Evolutionary conservation across 495 filamentous ascomycete genomes (phyloP).

Genomic region (Usnea hakonensis): DNA sequence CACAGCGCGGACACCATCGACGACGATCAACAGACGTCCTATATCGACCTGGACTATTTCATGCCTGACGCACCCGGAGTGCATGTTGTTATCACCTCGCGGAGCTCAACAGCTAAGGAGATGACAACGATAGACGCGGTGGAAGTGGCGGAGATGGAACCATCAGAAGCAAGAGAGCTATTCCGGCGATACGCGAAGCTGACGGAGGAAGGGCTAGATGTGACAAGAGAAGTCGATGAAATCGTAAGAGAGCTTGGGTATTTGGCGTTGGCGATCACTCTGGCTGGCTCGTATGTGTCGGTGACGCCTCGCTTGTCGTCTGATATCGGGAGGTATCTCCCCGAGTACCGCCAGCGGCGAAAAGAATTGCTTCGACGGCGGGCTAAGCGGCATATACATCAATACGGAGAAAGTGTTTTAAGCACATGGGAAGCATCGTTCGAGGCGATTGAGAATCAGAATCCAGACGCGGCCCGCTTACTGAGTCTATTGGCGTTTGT

Average conservation of each 20-base stretch:
- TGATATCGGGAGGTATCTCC: conserved; percentile 7
- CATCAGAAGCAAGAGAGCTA: conserved; percentile 1
- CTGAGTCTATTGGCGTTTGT: neutral
- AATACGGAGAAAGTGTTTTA: conserved; percentile 9
- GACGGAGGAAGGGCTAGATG: neutral
- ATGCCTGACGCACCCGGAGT: neutral
- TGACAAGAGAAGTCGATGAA: neutral
- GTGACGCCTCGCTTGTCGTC: neutral
- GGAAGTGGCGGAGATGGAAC: neutral
- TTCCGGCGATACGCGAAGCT: conserved; percentile 1
- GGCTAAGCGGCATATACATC: conserved; percentile 5
- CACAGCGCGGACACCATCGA: neutral
- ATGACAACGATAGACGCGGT: conserved; percentile 2
- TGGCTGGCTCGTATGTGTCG: conserved; percentile 2
- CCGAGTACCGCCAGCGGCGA: conserved; percentile 12
- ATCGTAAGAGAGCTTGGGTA: conserved; percentile 9
- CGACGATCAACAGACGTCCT: neutral
- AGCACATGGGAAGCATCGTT: conserved; percentile 11
- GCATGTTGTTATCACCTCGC: conserved; percentile 3
- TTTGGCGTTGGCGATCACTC: conserved; percentile 5
- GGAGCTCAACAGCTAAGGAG: neutral
- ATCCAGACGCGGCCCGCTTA: neutral
- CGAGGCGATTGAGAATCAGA: neutral
- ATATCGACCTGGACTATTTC: neutral
- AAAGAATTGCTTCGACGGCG: conserved; percentile 5